A percentile compares a stretch with the other conserved stretches of the same genome.
Conservation (phyloP, 768 basidiomycete genomes). For the Mycena belliarum region DNA sequence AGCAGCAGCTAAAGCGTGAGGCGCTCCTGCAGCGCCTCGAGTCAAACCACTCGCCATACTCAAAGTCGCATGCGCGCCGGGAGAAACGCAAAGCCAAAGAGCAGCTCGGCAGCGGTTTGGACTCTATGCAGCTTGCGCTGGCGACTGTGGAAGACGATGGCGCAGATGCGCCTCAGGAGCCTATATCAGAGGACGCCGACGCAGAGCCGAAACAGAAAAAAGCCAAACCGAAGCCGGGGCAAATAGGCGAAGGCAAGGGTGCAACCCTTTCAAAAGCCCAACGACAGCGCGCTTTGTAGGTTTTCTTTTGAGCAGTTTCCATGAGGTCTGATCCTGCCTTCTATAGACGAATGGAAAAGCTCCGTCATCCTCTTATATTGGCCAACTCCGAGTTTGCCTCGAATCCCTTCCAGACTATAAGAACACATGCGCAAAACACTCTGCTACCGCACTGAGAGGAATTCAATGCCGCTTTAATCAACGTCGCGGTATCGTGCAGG, state of each 20-base stretch:
- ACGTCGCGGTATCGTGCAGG: background rate
- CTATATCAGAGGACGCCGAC: constrained; percentile 24
- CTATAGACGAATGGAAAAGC: constrained; percentile 62
- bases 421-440: constrained; percentile 79
- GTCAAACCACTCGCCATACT: constrained; percentile 53
- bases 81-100: constrained; percentile 70
- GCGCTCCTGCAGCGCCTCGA: constrained; percentile 68
- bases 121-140: constrained; percentile 56
- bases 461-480: background rate
- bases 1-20: constrained; percentile 64
- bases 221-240: constrained; percentile 39
- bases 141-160: constrained; percentile 47
- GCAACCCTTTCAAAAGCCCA: constrained; percentile 61
- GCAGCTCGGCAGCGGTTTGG: constrained; percentile 49
- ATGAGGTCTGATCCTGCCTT: background rate
- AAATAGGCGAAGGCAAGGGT: constrained; percentile 69
- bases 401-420: constrained; percentile 78
- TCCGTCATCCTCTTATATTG: constrained; percentile 70
- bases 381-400: constrained; percentile 62
- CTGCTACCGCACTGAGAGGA: constrained; percentile 52
- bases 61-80: constrained; percentile 71
- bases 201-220: constrained; percentile 20
- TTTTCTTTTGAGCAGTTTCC: constrained; percentile 19
- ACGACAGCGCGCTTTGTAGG: constrained; percentile 69
- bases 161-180: constrained; percentile 16